These are phyloP conservation scores for Rosa multiflora DNA, from an alignment of 306 rosid species.

Conservation along the genomic window DNA sequence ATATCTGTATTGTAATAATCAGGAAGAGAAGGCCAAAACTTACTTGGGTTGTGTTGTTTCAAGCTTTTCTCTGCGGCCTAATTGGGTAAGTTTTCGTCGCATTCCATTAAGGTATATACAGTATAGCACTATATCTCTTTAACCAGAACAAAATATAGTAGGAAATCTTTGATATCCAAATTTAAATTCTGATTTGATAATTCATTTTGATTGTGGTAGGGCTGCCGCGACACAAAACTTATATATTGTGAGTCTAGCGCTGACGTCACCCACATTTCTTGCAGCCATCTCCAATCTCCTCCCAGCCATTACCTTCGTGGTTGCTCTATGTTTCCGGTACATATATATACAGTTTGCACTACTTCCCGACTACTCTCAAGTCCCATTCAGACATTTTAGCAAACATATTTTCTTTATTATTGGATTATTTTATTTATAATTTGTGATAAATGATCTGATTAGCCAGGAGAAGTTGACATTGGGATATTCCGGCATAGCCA, in stretches of 20 bases:
- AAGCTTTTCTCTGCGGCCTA: conserved; percentile 1
- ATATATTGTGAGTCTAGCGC: neutral
- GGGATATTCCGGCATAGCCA: neutral
- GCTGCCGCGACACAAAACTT: neutral
- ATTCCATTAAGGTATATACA: neutral
- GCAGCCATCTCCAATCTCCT: neutral
- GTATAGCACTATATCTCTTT: neutral
- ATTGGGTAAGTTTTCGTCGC: neutral
- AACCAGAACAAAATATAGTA: neutral
- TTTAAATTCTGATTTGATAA: neutral
- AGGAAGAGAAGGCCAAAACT: neutral
- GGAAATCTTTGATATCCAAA: neutral
- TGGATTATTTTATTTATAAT: neutral
- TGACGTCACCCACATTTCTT: neutral
- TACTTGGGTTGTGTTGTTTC: neutral
- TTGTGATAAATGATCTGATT: neutral
- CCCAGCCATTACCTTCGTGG: neutral
- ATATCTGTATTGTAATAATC: neutral
- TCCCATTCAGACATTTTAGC: too few relatives aligned
- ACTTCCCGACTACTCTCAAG: neutral
- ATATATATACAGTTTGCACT: neutral
- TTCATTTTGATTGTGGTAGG: neutral
- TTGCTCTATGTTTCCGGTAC: neutral
- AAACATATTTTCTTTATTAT: too few relatives aligned
- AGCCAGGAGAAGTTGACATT: neutral